These are phyloP conservation scores for Xylariaceae sp. DNA, from an alignment of 2,329 filamentous ascomycete genomes.

Conservation along the genomic window DNA sequence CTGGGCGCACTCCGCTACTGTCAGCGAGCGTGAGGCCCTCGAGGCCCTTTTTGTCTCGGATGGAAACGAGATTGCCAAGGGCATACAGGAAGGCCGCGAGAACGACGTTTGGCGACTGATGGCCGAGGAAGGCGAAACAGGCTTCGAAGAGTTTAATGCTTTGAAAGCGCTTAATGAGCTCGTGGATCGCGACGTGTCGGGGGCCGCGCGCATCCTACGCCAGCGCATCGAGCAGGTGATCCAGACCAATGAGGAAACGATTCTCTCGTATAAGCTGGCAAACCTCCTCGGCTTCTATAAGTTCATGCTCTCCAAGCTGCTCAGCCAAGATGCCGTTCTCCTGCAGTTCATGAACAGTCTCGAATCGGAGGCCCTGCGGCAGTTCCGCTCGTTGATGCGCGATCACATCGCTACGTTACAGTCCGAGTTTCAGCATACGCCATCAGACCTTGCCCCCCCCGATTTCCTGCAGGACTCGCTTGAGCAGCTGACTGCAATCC, in stretches of 20 bases:
- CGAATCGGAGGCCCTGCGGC: slow-evolving; percentile 71
- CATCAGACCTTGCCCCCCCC: slow-evolving; percentile 71
- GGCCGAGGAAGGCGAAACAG: slow-evolving; percentile 47
- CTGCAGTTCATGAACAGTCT: slow-evolving; percentile 65
- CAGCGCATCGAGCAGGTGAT: slow-evolving; percentile 90
- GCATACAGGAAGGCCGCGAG: slow-evolving; percentile 72
- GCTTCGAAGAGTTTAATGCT: slow-evolving; percentile 65
- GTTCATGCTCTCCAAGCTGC: slow-evolving; percentile 74
- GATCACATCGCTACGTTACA: slow-evolving; percentile 76
- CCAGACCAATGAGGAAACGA: slow-evolving; percentile 85
- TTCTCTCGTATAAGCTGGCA: slow-evolving; percentile 82
- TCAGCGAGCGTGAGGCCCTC: slow-evolving; percentile 88
- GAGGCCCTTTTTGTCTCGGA: slow-evolving; percentile 89
- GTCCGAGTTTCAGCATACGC: slow-evolving; percentile 63
- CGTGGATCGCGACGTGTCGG: slow-evolving; percentile 78
- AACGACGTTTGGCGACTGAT: slow-evolving; percentile 78
- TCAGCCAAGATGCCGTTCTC: slow-evolving; percentile 62
- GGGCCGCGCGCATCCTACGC: slow-evolving; percentile 77
- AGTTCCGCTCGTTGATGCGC: slow-evolving; percentile 76
- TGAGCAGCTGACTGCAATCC: slow-evolving; percentile 70
- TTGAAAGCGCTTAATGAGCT: slow-evolving; percentile 77
- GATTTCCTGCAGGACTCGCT: slow-evolving; percentile 78
- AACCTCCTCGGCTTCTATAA: slow-evolving; percentile 89
- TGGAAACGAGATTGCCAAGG: slow-evolving; percentile 80
- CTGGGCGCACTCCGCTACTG: slow-evolving; percentile 90